Evolutionary conservation across 1,284 basidiomycete species (phyloP).

Genomic region (Sporisorium iseilematis-ciliati): DNA sequence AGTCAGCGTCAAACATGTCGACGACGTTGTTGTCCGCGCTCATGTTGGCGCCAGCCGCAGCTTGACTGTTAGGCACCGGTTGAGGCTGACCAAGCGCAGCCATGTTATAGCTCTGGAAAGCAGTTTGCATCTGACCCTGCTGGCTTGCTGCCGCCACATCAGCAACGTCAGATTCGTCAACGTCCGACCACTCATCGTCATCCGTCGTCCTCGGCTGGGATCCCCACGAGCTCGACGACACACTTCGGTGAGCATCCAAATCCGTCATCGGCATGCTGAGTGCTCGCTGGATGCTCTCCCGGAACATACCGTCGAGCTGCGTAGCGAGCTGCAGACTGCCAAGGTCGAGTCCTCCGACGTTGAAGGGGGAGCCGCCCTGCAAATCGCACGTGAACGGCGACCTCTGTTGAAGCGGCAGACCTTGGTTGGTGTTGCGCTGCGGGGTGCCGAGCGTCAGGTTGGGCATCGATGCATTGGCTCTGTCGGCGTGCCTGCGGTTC

Average conservation of each 20-base stretch:
- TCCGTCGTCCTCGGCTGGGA: slow-evolving; percentile 21
- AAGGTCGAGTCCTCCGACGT: slow-evolving; percentile 7
- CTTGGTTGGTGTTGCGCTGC: background rate
- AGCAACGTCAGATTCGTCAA: slow-evolving; percentile 15
- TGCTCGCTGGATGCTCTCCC: slow-evolving; percentile 25
- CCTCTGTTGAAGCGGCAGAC: background rate
- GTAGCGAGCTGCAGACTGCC: slow-evolving; percentile 21
- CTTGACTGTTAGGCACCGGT: background rate
- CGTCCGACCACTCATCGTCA: slow-evolving; percentile 44
- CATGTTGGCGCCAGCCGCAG: background rate
- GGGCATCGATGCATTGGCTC: slow-evolving; percentile 25
- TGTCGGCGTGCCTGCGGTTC: slow-evolving; percentile 16
- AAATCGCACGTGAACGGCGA: slow-evolving; percentile 23
- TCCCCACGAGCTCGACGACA: slow-evolving; percentile 21
- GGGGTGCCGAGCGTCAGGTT: slow-evolving; percentile 24
- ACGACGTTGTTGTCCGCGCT: background rate
- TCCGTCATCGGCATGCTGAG: slow-evolving; percentile 4
- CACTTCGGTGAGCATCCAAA: background rate
- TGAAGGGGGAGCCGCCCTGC: background rate
- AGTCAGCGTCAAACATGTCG: background rate
- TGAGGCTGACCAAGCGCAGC: background rate
- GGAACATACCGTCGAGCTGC: slow-evolving; percentile 6
- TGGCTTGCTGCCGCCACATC: background rate
- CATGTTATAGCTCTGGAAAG: background rate
- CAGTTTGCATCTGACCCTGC: background rate